phyloP scores from a whole-genome alignment of 1,284 basidiomycete genomes.

The Boletellus sp. region DNA sequence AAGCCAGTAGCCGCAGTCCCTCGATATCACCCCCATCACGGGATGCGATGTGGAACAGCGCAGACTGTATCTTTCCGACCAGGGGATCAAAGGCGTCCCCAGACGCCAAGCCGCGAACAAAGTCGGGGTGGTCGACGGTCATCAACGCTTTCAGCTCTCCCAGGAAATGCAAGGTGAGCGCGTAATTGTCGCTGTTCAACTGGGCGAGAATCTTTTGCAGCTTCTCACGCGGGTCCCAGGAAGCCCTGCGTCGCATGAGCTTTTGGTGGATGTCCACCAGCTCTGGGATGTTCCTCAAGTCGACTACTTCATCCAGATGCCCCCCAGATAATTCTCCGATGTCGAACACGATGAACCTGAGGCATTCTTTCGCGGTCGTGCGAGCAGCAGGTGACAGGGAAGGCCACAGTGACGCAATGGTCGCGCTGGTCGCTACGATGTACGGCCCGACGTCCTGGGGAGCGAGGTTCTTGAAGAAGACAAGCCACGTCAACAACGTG shows the following conservation, averaged over 20 bases:
- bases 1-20: slow-evolving; percentile 64
- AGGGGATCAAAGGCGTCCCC: slow-evolving; percentile 86
- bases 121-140: slow-evolving; percentile 45
- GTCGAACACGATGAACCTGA: slow-evolving; percentile 72
- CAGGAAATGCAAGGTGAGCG: slow-evolving; percentile 76
- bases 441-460: slow-evolving; percentile 79
- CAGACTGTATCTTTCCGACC: slow-evolving; percentile 67
- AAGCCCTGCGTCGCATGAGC: slow-evolving; percentile 48
- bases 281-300: slow-evolving; percentile 69
- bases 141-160: slow-evolving; percentile 75
- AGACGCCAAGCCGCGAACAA: slow-evolving; percentile 60
- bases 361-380: slow-evolving; percentile 53
- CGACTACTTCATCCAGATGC: slow-evolving; percentile 75
- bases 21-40: slow-evolving; percentile 79
- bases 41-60: slow-evolving; percentile 69
- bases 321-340: slow-evolving; percentile 44
- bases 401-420: slow-evolving; percentile 79
- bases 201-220: slow-evolving; percentile 75
- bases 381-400: slow-evolving; percentile 56
- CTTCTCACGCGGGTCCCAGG: slow-evolving; percentile 52
- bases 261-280: slow-evolving; percentile 49
- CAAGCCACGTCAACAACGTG: slow-evolving; percentile 80
- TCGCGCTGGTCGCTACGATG: slow-evolving; percentile 86
- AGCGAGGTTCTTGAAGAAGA: slow-evolving; percentile 72
- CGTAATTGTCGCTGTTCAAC: slow-evolving; percentile 76